Conservation (phyloP, 202 grass and related monocot genomes). For the Schoenoplectus tabernaemontani region DNA sequence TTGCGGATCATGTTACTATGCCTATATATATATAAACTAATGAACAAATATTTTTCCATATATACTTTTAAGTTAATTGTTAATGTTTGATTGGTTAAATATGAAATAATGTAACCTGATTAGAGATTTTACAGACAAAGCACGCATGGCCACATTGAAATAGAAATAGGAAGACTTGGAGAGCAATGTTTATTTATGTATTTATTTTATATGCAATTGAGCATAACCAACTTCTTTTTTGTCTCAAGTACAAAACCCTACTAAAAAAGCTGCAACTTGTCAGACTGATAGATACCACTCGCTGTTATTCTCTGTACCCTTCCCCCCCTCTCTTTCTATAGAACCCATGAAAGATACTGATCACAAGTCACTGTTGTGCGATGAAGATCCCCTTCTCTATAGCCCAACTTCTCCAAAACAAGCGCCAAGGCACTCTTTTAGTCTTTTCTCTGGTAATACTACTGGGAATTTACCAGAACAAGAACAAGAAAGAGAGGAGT, state of each 20-base stretch:
- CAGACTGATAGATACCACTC: neutral
- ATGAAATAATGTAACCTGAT: neutral
- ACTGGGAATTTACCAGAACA: neutral
- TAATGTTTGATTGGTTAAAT: neutral
- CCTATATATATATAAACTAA: no score
- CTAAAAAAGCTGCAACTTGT: constrained; percentile 12
- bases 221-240: neutral
- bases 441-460: no score
- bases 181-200: neutral
- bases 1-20: no score
- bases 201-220: neutral
- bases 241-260: constrained; percentile 20
- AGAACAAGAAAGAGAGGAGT: neutral
- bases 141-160: neutral
- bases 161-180: neutral
- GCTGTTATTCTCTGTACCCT: neutral
- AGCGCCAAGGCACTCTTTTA: neutral
- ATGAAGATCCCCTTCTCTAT: constrained; percentile 52
- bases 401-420: constrained; percentile 20
- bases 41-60: no score
- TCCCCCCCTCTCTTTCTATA: neutral
- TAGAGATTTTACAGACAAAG: no score
- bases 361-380: constrained; percentile 38
- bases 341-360: constrained; percentile 27
- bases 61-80: no score